Conservation (phyloP, 192 early-diverging fungal genomes). For the Globomyces pollinis-pini region DNA sequence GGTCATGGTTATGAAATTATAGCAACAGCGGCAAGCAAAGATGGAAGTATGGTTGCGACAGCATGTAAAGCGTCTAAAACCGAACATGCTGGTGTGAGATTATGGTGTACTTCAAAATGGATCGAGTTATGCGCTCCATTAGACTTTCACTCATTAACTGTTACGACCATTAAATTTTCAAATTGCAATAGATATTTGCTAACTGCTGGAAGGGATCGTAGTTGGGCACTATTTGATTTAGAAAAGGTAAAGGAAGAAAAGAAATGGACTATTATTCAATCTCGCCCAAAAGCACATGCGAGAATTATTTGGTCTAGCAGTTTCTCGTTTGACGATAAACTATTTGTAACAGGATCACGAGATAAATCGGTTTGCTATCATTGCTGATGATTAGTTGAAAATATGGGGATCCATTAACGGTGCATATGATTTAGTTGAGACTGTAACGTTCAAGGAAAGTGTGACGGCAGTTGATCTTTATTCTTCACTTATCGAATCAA, state of each 20-base stretch:
- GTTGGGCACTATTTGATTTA: constrained; percentile 71
- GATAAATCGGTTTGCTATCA: no score
- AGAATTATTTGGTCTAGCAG: constrained; percentile 89
- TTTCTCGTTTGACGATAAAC: constrained; percentile 68
- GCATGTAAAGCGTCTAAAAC: constrained; percentile 65
- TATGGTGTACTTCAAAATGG: constrained; percentile 64
- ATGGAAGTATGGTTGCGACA: constrained; percentile 66
- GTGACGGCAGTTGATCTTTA: constrained; percentile 83
- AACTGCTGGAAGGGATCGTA: constrained; percentile 77
- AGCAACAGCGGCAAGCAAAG: constrained; percentile 61
- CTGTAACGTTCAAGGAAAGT: constrained; percentile 67
- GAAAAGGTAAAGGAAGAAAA: constrained; percentile 2
- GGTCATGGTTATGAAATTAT: constrained; percentile 95
- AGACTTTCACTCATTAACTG: constrained; percentile 68
- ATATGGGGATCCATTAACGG: not conserved
- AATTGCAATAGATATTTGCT: constrained; percentile 63
- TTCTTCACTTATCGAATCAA: constrained; percentile 24
- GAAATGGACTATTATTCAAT: constrained; percentile 47
- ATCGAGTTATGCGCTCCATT: constrained; percentile 55
- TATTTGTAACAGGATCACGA: constrained; percentile 88
- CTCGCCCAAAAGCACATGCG: constrained; percentile 71
- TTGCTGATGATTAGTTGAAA: no score
- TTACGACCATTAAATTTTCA: constrained; percentile 77
- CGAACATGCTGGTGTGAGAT: constrained; percentile 65
- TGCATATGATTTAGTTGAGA: constrained; percentile 41